Evolutionary conservation across 306 rosid genomes (phyloP), one percentile per base, ranked within the genome.

Genomic region (Vigna unguiculata): DNA sequence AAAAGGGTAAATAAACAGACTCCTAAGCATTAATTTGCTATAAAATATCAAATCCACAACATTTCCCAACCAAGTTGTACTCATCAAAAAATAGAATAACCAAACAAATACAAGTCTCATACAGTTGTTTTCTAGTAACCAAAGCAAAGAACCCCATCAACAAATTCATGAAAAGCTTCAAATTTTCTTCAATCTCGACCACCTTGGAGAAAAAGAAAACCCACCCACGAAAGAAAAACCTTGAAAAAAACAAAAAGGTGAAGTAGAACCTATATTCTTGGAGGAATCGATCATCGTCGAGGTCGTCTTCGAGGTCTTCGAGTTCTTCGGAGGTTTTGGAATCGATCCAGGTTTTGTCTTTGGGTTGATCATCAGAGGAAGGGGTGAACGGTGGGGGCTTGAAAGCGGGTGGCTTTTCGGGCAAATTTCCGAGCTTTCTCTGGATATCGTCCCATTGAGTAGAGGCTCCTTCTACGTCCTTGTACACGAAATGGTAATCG

Each of bases 371-470:
- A 45, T 88, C 81, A 34, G 86, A 65, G 4, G 92, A 82, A 5
- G 98, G 93, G 11, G 91, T 78, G 85, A 95, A 95, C 1, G 88
- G 11, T 22, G 92, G 90, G 9, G 98, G 98, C 83, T 95, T 92
- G 85, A 92, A 92, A 4, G 89, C 85, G 4, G 97, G 90, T 13
- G 86, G 81, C 51, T 95, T 95, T 6, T 77, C 51, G 4, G 97
- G 98, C 16, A 95, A 87, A 83, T 95, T 95, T 9, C 98, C 98
- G 0, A 87, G 89, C 86, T 90, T 95, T 68, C 87, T 76, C 80
- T 95, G 98, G 20, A 95, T 85, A 51, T 95, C 97, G 19, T 95
- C 98, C 98, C 98, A 95, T 71, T 95, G 98, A 1, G 98, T 95
- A 4, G 97, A 95, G 0, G 98, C 87, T 82, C 98, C 97, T 52